Percentiles rank a stretch among this genome's conserved stretches.
Evolutionary conservation across 2,329 filamentous ascomycete genomes (phyloP).

Genomic region (Tolypocladium nubicola): DNA sequence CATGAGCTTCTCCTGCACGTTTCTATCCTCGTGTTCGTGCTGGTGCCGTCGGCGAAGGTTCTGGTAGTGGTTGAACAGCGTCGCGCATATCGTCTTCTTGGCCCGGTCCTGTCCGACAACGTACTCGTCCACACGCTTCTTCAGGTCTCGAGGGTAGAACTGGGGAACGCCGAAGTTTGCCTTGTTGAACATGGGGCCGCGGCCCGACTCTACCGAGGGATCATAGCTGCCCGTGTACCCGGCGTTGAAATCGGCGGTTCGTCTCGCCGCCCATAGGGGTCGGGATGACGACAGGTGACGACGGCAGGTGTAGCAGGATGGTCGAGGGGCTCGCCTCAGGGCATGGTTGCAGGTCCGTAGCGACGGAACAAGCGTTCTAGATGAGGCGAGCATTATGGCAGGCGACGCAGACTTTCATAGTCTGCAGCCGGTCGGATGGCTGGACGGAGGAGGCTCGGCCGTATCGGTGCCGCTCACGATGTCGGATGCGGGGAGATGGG

Average conservation of each 20-base stretch:
- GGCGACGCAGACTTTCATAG: not conserved
- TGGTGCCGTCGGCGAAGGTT: constrained; percentile 68
- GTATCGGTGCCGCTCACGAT: not conserved
- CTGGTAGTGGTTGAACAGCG: constrained; percentile 96
- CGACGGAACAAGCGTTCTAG: constrained; percentile 28
- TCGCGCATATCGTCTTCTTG: constrained; percentile 85
- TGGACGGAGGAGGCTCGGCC: not conserved
- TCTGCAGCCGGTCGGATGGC: not conserved
- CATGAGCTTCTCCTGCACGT: constrained; percentile 50
- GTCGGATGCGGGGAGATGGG: not conserved
- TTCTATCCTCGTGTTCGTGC: constrained; percentile 57
- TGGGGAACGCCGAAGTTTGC: constrained; percentile 47
- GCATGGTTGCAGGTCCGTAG: not conserved
- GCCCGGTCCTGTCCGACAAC: constrained; percentile 93
- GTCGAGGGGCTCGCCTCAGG: not conserved
- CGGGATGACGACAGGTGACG: constrained; percentile 15
- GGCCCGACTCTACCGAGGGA: constrained; percentile 37
- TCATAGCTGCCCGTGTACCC: constrained; percentile 52
- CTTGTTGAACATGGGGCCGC: constrained; percentile 51
- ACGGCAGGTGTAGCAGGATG: not conserved
- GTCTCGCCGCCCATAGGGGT: constrained; percentile 20
- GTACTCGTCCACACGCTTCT: constrained; percentile 87
- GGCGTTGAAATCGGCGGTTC: constrained; percentile 41
- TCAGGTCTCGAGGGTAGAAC: constrained; percentile 60
- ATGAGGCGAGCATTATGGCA: constrained; percentile 13